Base-by-base conservation (phyloP, 768 basidiomycete genomes). In the Mycena pura region DNA sequence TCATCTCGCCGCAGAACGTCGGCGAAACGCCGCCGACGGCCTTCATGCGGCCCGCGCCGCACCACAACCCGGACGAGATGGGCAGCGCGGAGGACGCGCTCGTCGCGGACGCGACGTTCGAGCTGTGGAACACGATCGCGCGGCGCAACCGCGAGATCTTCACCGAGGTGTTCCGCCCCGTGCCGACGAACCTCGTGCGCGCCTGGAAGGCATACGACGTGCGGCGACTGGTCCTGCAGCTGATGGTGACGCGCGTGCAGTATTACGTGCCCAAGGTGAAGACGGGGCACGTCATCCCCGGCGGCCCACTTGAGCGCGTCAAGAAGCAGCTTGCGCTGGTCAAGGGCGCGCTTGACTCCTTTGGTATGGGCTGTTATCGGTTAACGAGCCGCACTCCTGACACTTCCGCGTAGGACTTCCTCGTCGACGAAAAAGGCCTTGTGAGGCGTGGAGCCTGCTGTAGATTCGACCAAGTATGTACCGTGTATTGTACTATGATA, bases 41-140 rank as follows among this genome's bases (percentile, higher is more conserved):
- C 34, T 90, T 88, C 80, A 95, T 96, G 94, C 86, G 78, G 31
- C 85, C 95, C 3, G 92, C 89, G 0, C 95, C 95, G 2, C 65
- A 74, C 56, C 86, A 86, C 1, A 89, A 91, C 69, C 79, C 80
- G 0, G 88, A 95, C 67, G 87, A 91, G 72, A 88, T 82, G 2
- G 66, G 73, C n/a, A 69, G 74, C 0, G 65, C 76, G 15, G 86
- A 88, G 53, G 93, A 96, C 70, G 67, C 71, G 4, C 72, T 82
- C 2, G 93, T 98, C 14, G 86, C 87, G 3, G 84, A 88, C n/a
- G 73, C 77, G 40, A 87, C 87, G 19, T 66, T 84, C 6, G 60
- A 77, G 8, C 75, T 95, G 6, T 89, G 89, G 87, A 82, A 79
- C 38, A 79, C 77, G 32, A 95, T 91, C 0, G 95, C 94, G 17